These are phyloP conservation scores for Daedaleopsis sinensis DNA, from an alignment of 768 basidiomycete species.

Conservation along the genomic window DNA sequence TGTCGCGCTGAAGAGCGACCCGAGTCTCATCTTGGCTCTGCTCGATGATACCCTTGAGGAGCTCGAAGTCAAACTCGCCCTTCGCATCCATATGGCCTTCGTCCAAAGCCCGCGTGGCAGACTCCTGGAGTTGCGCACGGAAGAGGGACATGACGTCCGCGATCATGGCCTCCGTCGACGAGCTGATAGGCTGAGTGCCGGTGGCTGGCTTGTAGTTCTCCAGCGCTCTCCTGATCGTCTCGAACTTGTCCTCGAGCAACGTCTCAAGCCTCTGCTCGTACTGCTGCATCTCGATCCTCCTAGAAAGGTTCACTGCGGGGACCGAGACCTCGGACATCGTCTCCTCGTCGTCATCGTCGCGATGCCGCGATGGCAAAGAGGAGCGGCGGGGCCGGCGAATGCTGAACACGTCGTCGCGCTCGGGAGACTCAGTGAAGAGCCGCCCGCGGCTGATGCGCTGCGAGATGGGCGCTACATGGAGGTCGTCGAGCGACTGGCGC, in stretches of 20 bases:
- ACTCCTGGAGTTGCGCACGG: slow-evolving; percentile 67
- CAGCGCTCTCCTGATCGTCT: slow-evolving; percentile 48
- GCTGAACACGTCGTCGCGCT: slow-evolving; percentile 45
- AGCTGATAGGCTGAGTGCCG: slow-evolving; percentile 32
- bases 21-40: slow-evolving; percentile 67
- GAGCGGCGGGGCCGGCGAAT: slow-evolving; percentile 38
- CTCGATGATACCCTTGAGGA: slow-evolving; percentile 70
- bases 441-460: slow-evolving; percentile 55
- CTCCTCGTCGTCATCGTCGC: slow-evolving; percentile 46
- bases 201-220: slow-evolving; percentile 22
- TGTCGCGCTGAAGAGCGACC: slow-evolving; percentile 57
- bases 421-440: slow-evolving; percentile 52
- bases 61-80: slow-evolving; percentile 78
- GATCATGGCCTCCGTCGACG: slow-evolving; percentile 63
- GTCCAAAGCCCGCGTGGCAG: slow-evolving; percentile 57
- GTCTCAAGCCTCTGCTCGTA: slow-evolving; percentile 62
- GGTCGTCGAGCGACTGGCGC: slow-evolving; percentile 78
- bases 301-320: slow-evolving; percentile 54
- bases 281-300: slow-evolving; percentile 58
- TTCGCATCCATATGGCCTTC: slow-evolving; percentile 71
- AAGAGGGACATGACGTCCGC: slow-evolving; percentile 68
- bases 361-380: slow-evolving; percentile 47
- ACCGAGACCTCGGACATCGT: slow-evolving; percentile 47
- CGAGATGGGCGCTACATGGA: slow-evolving; percentile 69
- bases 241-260: slow-evolving; percentile 73